Evolutionary conservation across 768 basidiomycete genomes (phyloP), one percentile per base, ranked within the genome.

Genomic region (Hemileccinum rubropunctum): DNA sequence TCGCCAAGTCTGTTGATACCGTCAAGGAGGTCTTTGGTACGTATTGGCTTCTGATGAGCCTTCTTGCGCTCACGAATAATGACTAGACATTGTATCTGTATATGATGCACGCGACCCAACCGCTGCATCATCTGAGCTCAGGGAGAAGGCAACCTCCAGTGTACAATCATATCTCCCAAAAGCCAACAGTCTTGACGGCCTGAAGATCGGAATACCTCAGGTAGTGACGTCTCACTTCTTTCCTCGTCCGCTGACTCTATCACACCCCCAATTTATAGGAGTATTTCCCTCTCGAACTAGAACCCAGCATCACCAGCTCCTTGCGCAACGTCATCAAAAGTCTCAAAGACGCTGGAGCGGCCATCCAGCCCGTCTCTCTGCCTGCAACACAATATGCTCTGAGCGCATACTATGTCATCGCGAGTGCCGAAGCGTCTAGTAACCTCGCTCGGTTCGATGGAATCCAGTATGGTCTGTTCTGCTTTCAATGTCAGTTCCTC

Each of bases 371-470:
- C 0, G 83, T 98, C 0, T 86, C 86, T 9, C 72, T 98, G 11
- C 88, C 91, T 0, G 68, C 73, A 3, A 81, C 82, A 0, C 67
- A 64, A 2, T 88, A 87, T 60, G 90, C 91, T 0, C 75, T 98
- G 5, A 91, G 92, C 48, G 88, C 93, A 12, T 98, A 98, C 73
- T 98, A 98, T 61, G 90, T 97, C n/a, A 77, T 98, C 14, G 89
- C 95, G 1, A 89, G 85, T 52, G 94, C 95, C 0, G 95, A 98
- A 63, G 95, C 95, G 0, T 88, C 89, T 53, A 94, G 91, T 50
- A 97, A 95, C 61, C 72, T 98, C 49, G 91, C 90, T 4, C 75
- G 93, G 35, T 98, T 86, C 61, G 92, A 95, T 42, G 95, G 95
- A 0, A 78, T 94, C 2, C 79, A 86, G 58, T 97, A 84, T 61